Base-by-base conservation (phyloP, 345 rosid species). In the Reutealis trisperma region DNA sequence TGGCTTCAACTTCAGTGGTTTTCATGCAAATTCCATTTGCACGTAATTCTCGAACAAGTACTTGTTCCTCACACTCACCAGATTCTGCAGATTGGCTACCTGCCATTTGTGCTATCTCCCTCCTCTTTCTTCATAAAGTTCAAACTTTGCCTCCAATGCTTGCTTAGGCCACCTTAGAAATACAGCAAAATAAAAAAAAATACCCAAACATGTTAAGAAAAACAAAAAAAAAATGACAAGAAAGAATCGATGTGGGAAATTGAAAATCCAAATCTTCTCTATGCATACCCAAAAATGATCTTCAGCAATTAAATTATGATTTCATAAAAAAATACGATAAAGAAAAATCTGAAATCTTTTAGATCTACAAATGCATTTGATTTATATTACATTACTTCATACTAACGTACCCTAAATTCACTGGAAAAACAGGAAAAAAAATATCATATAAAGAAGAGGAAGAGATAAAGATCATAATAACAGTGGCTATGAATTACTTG, bases 1-100 rank as follows among this genome's bases (percentile, higher is more conserved):
- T 92, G 22, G 98, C 92, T 86, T 95, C 99, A 19, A 93, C 93
- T 60, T 89, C 94, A n/a, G 83, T 51, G 41, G 93, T 82, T 84
- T 85, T 86, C 85, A 93, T 88, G 75, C 85, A 84, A 64, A 75
- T 61, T 54, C 99, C 99, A 84, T 95, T 95, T 49, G 93, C 97
- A 62, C 84, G 85, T 16, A 95, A 55, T 71, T 93, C 84, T 71
- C 89, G 82, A 34, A 72, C 75, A 14, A 32, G 60, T 49, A 73
- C 75, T 14, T 76, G 80, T 59, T 86, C 89, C 16, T 80, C 81
- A 27, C 78, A 8, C 73, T 85, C 91, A 57, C 81, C 78, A 18
- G 75, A 75, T 58, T 81, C 91, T 6, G 72, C 27, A 42, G 87
- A 84, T 70, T 83, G 85, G 58, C 85, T 73, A 72, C 66, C 78